Percentiles rank a stretch among this genome's conserved stretches.
Evolutionary conservation across 345 rosid species (phyloP).

Genomic region (Clarkia xantiana): DNA sequence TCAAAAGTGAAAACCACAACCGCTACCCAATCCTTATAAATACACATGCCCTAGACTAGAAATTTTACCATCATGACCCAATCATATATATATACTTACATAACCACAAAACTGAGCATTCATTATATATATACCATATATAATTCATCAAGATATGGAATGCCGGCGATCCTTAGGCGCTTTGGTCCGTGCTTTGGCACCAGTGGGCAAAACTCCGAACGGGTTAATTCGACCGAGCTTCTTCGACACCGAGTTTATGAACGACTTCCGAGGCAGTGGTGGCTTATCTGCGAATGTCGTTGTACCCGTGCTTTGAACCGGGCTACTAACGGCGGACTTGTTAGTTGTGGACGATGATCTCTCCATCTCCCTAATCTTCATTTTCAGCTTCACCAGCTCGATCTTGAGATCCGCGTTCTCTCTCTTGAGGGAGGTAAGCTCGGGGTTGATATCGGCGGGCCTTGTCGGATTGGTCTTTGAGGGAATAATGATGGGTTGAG

Average conservation of each 20-base stretch:
- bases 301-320: conserved; percentile 6
- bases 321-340: conserved; percentile 21
- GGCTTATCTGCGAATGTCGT: conserved; percentile 47
- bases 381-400: conserved; percentile 69
- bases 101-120: no score
- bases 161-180: conserved; percentile 71
- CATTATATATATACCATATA: conserved; percentile 8
- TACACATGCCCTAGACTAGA: no score
- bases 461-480: conserved; percentile 16
- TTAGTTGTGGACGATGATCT: conserved; percentile 8
- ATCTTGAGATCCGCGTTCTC: conserved; percentile 79
- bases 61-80: no score
- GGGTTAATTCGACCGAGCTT: conserved; percentile 73
- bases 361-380: conserved; percentile 68
- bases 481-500: conserved; percentile 15
- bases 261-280: conserved; percentile 62
- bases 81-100: not conserved
- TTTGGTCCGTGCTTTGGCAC: conserved; percentile 35
- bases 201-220: conserved; percentile 37
- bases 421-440: conserved; percentile 43
- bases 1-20: no score
- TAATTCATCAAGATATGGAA: conserved; percentile 55
- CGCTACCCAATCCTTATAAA: not conserved
- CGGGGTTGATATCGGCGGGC: conserved; percentile 32
- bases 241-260: conserved; percentile 59